Evolutionary conservation across 805 yeast genomes (phyloP), one percentile per base, ranked within the genome.

Genomic region (Danielia oregonensis): DNA sequence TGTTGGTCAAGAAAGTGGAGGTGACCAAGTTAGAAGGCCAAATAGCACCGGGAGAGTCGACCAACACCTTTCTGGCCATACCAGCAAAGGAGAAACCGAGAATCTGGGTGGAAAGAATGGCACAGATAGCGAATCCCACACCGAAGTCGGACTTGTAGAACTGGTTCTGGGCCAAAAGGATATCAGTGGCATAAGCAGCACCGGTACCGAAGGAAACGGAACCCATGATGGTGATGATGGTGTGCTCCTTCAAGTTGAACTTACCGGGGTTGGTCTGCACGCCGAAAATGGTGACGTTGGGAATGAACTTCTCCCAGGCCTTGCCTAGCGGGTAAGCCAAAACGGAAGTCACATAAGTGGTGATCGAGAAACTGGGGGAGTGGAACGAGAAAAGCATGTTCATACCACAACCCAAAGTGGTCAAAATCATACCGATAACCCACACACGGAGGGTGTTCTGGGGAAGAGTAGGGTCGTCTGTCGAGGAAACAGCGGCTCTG

Each of bases 11-110:
- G 44, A 79, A 70, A 15, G 83, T 78, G 17, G 77, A 51, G 4
- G 79, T 67, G 33, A 79, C 83, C 52, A 83, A 65, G 48, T 72
- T 72, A 2, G 75, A 57, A 4, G 91, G 91, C 89, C 89, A 84
- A 33, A 81, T 68, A 57, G 79, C 74, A n/a, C 76, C 63, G 4
- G 80, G 70, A 4, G 87, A 82, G 38, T 73, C 72, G 11, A 82
- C 80, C 41, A 82, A 65, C 23, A 79, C 63, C 43, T 74, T 69
- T 43, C 82, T 65, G 26, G 74, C 64, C 37, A 82, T 34, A 19
- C 89, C 89, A 28, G 85, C 86, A 33, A 78, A 55, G 17, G 83
- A 80, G 43, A 78, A 77, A 7, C 89, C 88, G 33, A 82, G 65
- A 44, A 76, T 63, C 53, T 82, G 86, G 24, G 82, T 70, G 10